Conservation (phyloP, 108 stramenopile genomes). For the Nannochloropsis granulata region DNA sequence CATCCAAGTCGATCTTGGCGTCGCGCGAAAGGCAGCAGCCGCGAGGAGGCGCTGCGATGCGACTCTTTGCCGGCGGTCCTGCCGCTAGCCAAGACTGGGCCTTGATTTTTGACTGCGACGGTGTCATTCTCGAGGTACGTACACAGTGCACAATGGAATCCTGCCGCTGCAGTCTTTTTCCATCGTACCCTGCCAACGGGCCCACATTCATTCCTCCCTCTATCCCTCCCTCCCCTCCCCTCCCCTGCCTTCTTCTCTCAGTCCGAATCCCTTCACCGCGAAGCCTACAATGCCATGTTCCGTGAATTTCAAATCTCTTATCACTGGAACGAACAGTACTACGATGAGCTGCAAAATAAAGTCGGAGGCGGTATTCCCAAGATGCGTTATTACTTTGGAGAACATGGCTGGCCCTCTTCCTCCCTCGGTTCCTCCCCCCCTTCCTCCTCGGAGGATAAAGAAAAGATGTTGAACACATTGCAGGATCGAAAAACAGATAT, state of each 20-base stretch:
- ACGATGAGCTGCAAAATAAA: slow-evolving; percentile 28
- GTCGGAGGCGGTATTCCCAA: slow-evolving; percentile 32
- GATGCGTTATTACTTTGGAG: slow-evolving; percentile 31
- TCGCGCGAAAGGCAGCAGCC: background rate
- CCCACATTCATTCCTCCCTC: background rate
- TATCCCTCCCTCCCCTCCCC: background rate
- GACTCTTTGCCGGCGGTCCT: background rate
- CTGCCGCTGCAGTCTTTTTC: background rate
- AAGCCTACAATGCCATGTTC: slow-evolving; percentile 29
- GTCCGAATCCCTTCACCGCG: slow-evolving; percentile 26
- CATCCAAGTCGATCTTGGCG: too few species aligned
- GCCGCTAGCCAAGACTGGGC: slow-evolving; percentile 2
- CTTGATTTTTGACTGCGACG: slow-evolving; percentile 31
- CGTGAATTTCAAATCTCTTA: slow-evolving; percentile 18
- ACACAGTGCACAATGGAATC: background rate
- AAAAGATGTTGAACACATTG: slow-evolving; percentile 20
- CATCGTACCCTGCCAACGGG: background rate
- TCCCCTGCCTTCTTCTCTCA: background rate
- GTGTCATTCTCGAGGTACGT: slow-evolving; percentile 28
- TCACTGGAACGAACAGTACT: slow-evolving; percentile 28
- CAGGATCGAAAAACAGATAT: slow-evolving; percentile 31
- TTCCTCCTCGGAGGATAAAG: slow-evolving; percentile 1
- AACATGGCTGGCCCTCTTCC: slow-evolving; percentile 22
- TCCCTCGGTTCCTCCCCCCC: slow-evolving; percentile 11
- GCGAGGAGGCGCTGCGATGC: background rate